A percentile compares a stretch with the other conserved stretches of the same genome.
These are phyloP conservation scores for Bondarzewia mesenterica DNA, from an alignment of 1,284 basidiomycete genomes.

Conservation along the genomic window DNA sequence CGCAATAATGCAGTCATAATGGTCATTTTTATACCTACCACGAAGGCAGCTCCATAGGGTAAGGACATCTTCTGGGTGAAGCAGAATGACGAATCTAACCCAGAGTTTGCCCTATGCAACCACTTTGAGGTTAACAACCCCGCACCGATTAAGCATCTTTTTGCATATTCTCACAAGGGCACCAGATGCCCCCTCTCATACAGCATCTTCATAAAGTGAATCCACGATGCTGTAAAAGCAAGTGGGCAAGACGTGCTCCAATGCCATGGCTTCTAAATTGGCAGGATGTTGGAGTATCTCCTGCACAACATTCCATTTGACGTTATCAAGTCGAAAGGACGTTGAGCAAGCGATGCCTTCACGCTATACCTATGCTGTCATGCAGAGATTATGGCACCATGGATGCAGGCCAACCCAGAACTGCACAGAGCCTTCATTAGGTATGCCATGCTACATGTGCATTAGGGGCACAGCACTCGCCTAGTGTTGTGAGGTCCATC, in stretches of 20 bases:
- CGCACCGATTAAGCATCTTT: slow-evolving; percentile 3
- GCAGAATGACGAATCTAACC: slow-evolving; percentile 19
- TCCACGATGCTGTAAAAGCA: slow-evolving; percentile 14
- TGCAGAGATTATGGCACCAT: slow-evolving; percentile 15
- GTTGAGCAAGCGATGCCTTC: slow-evolving; percentile 29
- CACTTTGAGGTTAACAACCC: slow-evolving; percentile 27
- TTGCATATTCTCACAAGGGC: slow-evolving; percentile 6
- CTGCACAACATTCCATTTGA: slow-evolving; percentile 27
- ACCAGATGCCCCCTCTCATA: slow-evolving; percentile 20
- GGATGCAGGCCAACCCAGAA: slow-evolving; percentile 10
- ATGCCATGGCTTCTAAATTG: slow-evolving; percentile 31
- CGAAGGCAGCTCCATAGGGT: slow-evolving; percentile 19
- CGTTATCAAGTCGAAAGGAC: slow-evolving; percentile 22
- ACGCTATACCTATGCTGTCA: slow-evolving; percentile 14
- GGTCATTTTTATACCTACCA: slow-evolving; percentile 21
- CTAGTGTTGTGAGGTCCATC: too few species aligned
- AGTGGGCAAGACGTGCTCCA: slow-evolving; percentile 14
- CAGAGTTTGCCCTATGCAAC: slow-evolving; percentile 15
- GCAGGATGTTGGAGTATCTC: slow-evolving; percentile 30
- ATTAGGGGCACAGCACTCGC: too few species aligned
- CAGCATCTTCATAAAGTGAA: slow-evolving; percentile 15
- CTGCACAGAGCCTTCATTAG: not conserved
- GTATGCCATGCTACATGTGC: too few species aligned
- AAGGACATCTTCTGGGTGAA: slow-evolving; percentile 14
- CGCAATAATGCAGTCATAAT: too few species aligned